Evolutionary conservation across 306 rosid species (phyloP).

Genomic region (Cicer judaicum): DNA sequence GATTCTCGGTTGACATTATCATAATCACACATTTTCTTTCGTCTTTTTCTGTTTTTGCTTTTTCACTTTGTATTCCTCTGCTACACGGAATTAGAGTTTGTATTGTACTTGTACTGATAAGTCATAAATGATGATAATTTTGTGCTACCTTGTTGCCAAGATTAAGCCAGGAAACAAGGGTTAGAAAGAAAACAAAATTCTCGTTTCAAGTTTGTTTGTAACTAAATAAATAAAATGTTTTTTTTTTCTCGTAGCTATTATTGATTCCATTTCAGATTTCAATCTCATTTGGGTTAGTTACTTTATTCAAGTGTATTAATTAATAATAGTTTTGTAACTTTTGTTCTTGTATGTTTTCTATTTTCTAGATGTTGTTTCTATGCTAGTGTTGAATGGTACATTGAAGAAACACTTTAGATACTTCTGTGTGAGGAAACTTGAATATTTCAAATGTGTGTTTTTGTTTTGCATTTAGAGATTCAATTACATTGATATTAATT

Average conservation of each 20-base stretch:
- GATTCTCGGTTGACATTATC: slow-evolving; percentile 59
- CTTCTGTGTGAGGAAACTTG: too few species aligned
- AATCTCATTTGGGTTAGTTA: slow-evolving; percentile 35
- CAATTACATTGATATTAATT: slow-evolving; percentile 37
- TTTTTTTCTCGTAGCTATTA: background rate
- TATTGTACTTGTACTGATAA: background rate
- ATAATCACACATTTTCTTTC: slow-evolving; percentile 47
- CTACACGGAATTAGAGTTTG: slow-evolving; percentile 49
- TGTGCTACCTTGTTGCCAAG: slow-evolving; percentile 34
- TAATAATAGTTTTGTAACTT: background rate
- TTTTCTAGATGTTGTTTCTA: background rate
- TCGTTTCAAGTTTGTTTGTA: slow-evolving; percentile 15
- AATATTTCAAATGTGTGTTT: background rate
- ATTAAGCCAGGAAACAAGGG: slow-evolving; percentile 4
- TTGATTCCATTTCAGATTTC: slow-evolving; percentile 23
- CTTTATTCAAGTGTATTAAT: background rate
- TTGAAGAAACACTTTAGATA: too few species aligned
- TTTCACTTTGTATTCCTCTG: slow-evolving; percentile 57
- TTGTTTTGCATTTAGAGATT: slow-evolving; percentile 37
- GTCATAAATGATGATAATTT: slow-evolving; percentile 19
- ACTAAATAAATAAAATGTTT: slow-evolving; percentile 17
- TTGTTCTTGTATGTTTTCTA: background rate
- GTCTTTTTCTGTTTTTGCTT: slow-evolving; percentile 72
- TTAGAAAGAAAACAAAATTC: background rate
- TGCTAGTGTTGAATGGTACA: too few species aligned